Evolutionary conservation across 2,329 filamentous ascomycete genomes (phyloP), one percentile per base, ranked within the genome.

Genomic region (Drechslera avenae): DNA sequence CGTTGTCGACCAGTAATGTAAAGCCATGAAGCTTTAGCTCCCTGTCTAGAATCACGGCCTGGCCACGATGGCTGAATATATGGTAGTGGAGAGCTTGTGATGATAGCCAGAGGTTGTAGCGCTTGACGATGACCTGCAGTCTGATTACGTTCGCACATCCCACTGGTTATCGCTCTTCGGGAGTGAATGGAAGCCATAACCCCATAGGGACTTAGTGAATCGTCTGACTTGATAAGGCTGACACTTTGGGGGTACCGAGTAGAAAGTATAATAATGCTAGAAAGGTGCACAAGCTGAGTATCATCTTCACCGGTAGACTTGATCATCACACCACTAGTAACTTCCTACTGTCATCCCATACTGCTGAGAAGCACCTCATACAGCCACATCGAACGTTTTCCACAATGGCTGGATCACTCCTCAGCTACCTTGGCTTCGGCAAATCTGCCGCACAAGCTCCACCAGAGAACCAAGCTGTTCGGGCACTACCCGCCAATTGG

Each of bases 401-500:
- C 35, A 57, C 35, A 45, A 67, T 66, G 64, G 63, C 62, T 17
- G 57, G 60, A 51, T 67, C 63, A 41, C 48, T 68, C 19, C 45
- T 66, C 39, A 66, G 58, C 43, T 67, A 67, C 39, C 59, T 68
- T 41, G 63, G 65, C 40, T 60, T 68, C 26, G 56, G 63, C 33
- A 56, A 57, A 48, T 39, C 56, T 33, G 42, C 57, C 28, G 36
- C 56, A 52, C 52, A 48, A 28, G 26, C 39, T 16, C 49, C 33
- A 31, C 42, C 60, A 51, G 54, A 61, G 40, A 62, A 57, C 40
- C 40, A 56, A 26, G 60, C 76, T 40, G 66, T 75, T 18, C 70
- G 74, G 14, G 75, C 80, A 16, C 69, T 78, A 31, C 76, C 76
- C 31, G 64, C 65, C 7, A 69, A 67, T 44, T 75, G 73, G 73